Evolutionary conservation across 306 rosid genomes (phyloP).

Genomic region (Begonia masoniana): DNA sequence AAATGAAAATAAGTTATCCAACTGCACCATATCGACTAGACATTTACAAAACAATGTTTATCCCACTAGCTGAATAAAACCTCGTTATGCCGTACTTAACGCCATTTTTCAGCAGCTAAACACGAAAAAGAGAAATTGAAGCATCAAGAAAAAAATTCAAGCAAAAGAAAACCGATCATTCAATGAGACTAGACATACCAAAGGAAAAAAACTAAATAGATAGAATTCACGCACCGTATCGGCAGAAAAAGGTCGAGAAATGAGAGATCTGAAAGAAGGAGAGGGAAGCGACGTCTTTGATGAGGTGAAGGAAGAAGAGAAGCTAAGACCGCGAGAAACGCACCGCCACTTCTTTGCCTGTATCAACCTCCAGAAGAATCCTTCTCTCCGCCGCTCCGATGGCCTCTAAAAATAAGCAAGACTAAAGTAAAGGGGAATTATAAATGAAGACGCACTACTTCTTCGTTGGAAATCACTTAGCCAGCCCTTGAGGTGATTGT

Average conservation of each 20-base stretch:
- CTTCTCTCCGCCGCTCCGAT: too few relatives aligned
- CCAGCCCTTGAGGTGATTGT: too few relatives aligned
- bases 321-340: constrained; percentile 60
- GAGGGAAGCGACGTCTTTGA: constrained; percentile 22
- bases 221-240: constrained; percentile 28
- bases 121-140: background rate
- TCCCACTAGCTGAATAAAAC: background rate
- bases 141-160: background rate
- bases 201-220: background rate
- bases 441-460: too few relatives aligned
- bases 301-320: constrained; percentile 19
- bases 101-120: background rate
- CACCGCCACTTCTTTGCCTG: constrained; percentile 68
- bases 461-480: too few relatives aligned
- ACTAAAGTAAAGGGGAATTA: too few relatives aligned
- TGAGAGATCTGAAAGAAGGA: constrained; percentile 44
- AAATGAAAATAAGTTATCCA: background rate
- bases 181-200: background rate
- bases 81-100: background rate
- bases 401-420: too few relatives aligned
- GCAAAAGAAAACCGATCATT: background rate
- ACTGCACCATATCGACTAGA: background rate
- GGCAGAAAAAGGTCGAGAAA: constrained; percentile 60
- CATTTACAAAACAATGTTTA: background rate
- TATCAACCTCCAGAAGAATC: too few relatives aligned